These are phyloP conservation scores for Rhodamnia rubescens DNA, from an alignment of 345 rosid genomes.

Conservation along the genomic window DNA sequence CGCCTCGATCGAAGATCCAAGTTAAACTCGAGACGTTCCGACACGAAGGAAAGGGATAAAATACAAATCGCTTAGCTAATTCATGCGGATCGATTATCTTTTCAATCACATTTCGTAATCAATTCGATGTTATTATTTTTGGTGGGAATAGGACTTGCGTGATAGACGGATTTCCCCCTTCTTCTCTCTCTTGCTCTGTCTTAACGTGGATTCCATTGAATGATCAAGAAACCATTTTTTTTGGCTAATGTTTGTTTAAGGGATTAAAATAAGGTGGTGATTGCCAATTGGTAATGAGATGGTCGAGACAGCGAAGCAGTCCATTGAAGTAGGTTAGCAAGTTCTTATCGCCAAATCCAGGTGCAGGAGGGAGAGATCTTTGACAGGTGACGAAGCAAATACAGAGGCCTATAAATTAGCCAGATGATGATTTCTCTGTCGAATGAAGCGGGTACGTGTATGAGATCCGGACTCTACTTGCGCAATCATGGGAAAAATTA, in stretches of 20 bases:
- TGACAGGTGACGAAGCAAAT: background rate
- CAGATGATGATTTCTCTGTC: background rate
- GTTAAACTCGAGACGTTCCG: background rate
- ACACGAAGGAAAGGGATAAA: background rate
- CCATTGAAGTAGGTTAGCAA: background rate
- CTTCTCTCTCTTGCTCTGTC: background rate
- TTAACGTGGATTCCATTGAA: background rate
- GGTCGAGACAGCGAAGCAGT: background rate
- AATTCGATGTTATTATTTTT: background rate
- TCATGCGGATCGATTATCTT: accelerated
- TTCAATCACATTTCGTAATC: background rate
- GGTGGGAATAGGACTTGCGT: background rate
- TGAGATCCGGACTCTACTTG: background rate
- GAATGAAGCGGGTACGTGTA: background rate
- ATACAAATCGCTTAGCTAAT: background rate
- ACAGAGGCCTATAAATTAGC: background rate
- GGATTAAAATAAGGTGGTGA: background rate
- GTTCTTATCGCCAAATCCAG: background rate
- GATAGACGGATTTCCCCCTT: background rate
- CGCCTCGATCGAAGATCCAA: accelerated
- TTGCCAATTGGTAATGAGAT: background rate
- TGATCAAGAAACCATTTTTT: background rate
- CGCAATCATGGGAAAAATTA: background rate
- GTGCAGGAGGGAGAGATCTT: background rate
- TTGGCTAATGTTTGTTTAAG: background rate